A percentile compares a stretch with the other conserved stretches of the same genome.
Conservation (phyloP, 352 stramenopile genomes). For the Phytopythium litorale region DNA sequence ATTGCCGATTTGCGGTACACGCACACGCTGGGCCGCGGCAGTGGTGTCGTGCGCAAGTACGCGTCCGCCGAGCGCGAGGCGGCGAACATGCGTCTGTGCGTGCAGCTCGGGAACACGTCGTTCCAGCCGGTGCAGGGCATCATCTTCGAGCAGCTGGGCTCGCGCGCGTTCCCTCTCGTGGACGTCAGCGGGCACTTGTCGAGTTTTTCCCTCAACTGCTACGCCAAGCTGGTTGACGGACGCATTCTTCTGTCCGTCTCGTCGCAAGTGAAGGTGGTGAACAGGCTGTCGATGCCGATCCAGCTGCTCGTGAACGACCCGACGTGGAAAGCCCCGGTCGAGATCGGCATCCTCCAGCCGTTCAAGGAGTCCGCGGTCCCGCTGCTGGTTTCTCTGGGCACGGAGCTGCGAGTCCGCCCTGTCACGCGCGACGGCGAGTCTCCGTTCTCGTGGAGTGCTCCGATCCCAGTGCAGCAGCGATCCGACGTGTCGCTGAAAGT, state of each 20-base stretch:
- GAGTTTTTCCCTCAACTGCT: constrained; percentile 57
- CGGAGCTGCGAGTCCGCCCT: constrained; percentile 64
- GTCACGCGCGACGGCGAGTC: neutral
- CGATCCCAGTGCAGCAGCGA: constrained; percentile 71
- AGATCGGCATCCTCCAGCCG: constrained; percentile 59
- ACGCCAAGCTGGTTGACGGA: constrained; percentile 67
- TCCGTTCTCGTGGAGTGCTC: constrained; percentile 64
- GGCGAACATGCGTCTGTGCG: constrained; percentile 50
- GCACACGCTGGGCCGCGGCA: constrained; percentile 49
- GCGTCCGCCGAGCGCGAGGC: constrained; percentile 49
- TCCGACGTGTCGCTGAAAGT: constrained; percentile 58
- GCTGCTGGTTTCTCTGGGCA: constrained; percentile 60
- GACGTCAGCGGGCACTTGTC: constrained; percentile 47
- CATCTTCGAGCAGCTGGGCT: constrained; percentile 74
- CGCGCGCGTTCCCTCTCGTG: constrained; percentile 58
- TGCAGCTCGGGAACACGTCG: constrained; percentile 52
- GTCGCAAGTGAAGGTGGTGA: constrained; percentile 76
- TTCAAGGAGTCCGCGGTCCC: constrained; percentile 63
- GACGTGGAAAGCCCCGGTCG: constrained; percentile 64
- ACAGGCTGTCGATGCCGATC: constrained; percentile 59
- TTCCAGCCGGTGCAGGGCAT: constrained; percentile 79
- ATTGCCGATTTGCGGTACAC: constrained; percentile 66
- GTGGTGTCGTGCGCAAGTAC: constrained; percentile 70
- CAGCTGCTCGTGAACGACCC: constrained; percentile 81
- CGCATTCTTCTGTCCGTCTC: constrained; percentile 76